Evolutionary conservation across 257 asterid genomes (phyloP).

Genomic region (Datura wrightii): DNA sequence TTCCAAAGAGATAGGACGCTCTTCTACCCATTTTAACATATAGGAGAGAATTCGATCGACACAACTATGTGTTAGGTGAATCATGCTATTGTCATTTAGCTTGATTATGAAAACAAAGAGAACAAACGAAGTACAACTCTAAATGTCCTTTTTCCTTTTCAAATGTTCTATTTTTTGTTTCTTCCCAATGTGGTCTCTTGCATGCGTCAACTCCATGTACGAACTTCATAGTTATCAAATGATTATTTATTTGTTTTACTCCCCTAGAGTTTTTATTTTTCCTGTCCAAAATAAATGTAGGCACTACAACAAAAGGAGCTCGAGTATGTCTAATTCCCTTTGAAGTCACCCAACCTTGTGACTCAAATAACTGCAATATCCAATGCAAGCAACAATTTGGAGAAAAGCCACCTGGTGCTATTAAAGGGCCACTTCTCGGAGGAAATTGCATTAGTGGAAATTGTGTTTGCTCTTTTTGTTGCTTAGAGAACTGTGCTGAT

Average conservation of each 20-base stretch:
- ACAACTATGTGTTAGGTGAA: not conserved
- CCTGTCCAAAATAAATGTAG: not conserved
- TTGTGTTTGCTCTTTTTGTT: slow-evolving; percentile 21
- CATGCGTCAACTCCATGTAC: not conserved
- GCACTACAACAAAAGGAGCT: not conserved
- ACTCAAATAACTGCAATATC: not conserved
- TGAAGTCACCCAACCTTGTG: not conserved
- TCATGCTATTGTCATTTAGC: not conserved
- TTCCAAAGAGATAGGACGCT: not conserved
- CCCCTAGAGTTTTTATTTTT: not conserved
- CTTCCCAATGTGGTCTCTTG: not conserved
- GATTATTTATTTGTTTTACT: not conserved
- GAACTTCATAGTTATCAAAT: not conserved
- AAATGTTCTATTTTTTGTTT: not conserved
- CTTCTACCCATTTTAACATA: not conserved
- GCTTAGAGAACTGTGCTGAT: not conserved
- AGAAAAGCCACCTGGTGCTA: not conserved
- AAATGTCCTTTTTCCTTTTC: not conserved
- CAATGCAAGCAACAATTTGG: not conserved
- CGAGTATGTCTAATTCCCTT: not conserved
- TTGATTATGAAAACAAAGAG: not conserved
- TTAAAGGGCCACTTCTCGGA: not conserved
- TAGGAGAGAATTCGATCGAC: not conserved
- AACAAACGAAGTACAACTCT: not conserved
- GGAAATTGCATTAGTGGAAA: not conserved